Percentiles rank a stretch among this genome's conserved stretches.
Evolutionary conservation across 169 alveolate genomes (phyloP).

Genomic region (Plasmodium fragile): DNA sequence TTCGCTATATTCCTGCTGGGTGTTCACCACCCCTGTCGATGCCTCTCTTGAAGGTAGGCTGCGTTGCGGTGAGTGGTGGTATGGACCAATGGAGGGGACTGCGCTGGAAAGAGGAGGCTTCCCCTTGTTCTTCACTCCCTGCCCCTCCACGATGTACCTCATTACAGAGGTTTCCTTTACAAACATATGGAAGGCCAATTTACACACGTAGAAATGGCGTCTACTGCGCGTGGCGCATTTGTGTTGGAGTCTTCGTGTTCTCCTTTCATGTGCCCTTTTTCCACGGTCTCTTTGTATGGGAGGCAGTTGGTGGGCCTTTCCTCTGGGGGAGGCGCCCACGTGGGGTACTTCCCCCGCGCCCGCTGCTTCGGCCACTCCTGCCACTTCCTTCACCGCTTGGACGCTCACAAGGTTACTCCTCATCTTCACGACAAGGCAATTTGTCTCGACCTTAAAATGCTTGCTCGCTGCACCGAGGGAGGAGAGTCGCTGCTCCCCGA

Average conservation of each 20-base stretch:
- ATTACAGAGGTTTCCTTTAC: neutral
- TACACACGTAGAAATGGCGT: neutral
- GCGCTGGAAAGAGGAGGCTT: neutral
- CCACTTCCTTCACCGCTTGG: neutral
- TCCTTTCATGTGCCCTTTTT: neutral
- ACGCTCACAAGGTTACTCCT: neutral
- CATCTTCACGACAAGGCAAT: neutral
- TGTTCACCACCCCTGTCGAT: neutral
- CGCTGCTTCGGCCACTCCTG: too few species aligned
- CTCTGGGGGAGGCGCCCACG: neutral
- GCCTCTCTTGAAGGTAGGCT: neutral
- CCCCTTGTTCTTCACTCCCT: neutral
- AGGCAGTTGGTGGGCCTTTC: neutral
- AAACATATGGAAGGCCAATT: neutral
- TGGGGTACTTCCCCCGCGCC: neutral
- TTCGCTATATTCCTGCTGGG: neutral
- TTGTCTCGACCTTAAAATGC: neutral
- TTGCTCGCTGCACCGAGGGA: neutral
- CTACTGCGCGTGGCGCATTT: neutral
- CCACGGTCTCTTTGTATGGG: neutral
- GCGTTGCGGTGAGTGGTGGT: neutral
- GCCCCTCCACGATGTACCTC: neutral
- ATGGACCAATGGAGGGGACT: neutral
- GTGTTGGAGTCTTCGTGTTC: neutral
- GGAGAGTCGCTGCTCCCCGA: neutral